Base-by-base conservation (phyloP, 2,329 filamentous ascomycete genomes). In the Keithomyces neogunnii region DNA sequence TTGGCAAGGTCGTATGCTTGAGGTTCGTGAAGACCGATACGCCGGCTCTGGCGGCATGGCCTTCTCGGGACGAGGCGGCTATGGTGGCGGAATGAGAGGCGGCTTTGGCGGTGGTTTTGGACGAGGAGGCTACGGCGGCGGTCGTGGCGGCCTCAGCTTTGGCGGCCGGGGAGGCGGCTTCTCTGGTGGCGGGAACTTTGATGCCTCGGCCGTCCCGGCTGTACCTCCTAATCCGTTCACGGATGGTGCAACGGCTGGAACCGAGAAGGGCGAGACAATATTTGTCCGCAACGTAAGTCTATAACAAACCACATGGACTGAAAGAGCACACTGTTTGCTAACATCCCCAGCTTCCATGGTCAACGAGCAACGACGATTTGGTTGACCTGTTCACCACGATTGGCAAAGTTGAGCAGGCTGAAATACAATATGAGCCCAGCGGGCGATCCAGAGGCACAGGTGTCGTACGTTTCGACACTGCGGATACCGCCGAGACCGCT, bases 361-460 rank as follows among this genome's bases (percentile, higher is more conserved):
- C 93, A 31, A 99, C 93, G 13, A 96, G 91, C 75, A 97, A 99
- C 65, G 93, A 99, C 56, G 93, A 99, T 69, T 76, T 99, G 30
- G 83, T 97, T 52, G 93, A 99, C 67, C 80, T 99, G 26, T 99
- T 99, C 75, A 91, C 88, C 19, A 99, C 93, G 9, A 99, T 99
- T 63, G 93, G 93, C 57, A 96, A 96, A 69, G 93, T 99, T 53
- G 90, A 96, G 63, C 90, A 93, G 62, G 93, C 93, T n/a, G 93
- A 99, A 72, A 97, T 99, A 52, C 93, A 99, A 71, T 97, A 99
- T 65, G 93, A 99, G 69, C 87, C 89, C 3, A 97, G 95, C 63
- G 93, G 93, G 45, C 88, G 93, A 61, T 99, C 93, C 54, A 87
- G 90, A 57, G 93, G 93, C 57, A 93, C 88, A 53, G 93, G 93